Conservation (phyloP, 1,284 basidiomycete species). For the Naganishia liquefaciens region DNA sequence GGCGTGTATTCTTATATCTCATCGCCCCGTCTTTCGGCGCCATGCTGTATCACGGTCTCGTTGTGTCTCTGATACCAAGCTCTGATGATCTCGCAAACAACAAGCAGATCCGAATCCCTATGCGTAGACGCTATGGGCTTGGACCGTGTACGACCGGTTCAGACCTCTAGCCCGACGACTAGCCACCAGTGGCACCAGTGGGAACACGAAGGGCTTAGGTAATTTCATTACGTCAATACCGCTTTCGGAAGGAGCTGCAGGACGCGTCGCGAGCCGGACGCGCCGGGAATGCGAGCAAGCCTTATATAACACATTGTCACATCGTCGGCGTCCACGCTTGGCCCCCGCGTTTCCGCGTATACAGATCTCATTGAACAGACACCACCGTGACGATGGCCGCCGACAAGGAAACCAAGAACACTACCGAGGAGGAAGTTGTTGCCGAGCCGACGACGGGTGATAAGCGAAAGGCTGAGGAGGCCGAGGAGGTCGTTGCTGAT, state of each 20-base stretch:
- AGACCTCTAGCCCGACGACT: too few species aligned
- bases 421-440: constrained; percentile 9
- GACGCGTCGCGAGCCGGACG: not conserved
- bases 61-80: too few species aligned
- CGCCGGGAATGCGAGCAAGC: not conserved
- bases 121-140: too few species aligned
- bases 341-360: not conserved
- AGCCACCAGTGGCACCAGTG: not conserved
- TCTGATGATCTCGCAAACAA: too few species aligned
- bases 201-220: not conserved
- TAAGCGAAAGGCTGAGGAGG: constrained; percentile 24
- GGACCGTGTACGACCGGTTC: too few species aligned
- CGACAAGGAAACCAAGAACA: constrained; percentile 16
- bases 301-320: not conserved
- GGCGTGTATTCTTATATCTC: too few species aligned
- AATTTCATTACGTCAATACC: not conserved
- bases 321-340: not conserved
- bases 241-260: not conserved
- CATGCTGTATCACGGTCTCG: too few species aligned
- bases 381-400: constrained; percentile 4
- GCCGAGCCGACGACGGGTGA: constrained; percentile 4
- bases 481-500: constrained; percentile 5
- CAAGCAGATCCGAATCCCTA: too few species aligned
- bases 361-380: not conserved
- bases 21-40: too few species aligned